Conservation (phyloP, 1,284 basidiomycete genomes). For the Naganishia liquefaciens region DNA sequence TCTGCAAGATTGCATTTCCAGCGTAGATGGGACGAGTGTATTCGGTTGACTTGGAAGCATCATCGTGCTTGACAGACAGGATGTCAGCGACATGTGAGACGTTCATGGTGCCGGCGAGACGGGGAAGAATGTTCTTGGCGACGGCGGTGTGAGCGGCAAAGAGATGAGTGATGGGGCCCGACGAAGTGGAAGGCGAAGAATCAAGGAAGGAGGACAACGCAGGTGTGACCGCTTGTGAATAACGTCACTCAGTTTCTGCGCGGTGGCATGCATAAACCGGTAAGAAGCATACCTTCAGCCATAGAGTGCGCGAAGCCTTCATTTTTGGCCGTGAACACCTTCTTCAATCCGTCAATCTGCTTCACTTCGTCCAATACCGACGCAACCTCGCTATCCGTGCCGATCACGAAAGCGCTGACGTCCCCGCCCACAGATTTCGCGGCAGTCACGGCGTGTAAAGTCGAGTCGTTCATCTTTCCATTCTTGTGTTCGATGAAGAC, state of each 20-base stretch:
- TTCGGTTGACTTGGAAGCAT: conserved; percentile 56
- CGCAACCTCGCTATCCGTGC: conserved; percentile 70
- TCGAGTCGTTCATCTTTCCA: conserved; percentile 77
- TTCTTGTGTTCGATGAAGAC: conserved; percentile 85
- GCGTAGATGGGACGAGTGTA: conserved; percentile 97
- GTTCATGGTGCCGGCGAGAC: conserved; percentile 84
- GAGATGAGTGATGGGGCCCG: conserved; percentile 71
- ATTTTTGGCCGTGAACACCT: conserved; percentile 55
- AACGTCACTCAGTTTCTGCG: conserved; percentile 26
- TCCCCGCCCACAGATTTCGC: conserved; percentile 78
- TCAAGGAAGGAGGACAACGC: conserved; percentile 58
- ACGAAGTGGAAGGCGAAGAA: conserved; percentile 45
- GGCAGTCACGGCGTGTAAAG: conserved; percentile 87
- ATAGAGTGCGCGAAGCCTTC: conserved; percentile 53
- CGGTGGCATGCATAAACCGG: conserved; percentile 47
- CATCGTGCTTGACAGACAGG: conserved; percentile 73
- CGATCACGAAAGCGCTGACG: conserved; percentile 69
- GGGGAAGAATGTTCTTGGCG: conserved; percentile 77
- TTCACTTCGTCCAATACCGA: conserved; percentile 72
- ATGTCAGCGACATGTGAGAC: conserved; percentile 85
- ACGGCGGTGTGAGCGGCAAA: conserved; percentile 75
- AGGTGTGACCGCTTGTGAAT: conserved; percentile 57
- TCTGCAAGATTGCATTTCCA: conserved; percentile 93
- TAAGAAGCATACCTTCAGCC: conserved; percentile 53
- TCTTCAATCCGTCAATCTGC: conserved; percentile 59